Evolutionary conservation across 2,329 filamentous ascomycete genomes (phyloP), one percentile per base, ranked within the genome.

Genomic region (Trichoderma sp.): DNA sequence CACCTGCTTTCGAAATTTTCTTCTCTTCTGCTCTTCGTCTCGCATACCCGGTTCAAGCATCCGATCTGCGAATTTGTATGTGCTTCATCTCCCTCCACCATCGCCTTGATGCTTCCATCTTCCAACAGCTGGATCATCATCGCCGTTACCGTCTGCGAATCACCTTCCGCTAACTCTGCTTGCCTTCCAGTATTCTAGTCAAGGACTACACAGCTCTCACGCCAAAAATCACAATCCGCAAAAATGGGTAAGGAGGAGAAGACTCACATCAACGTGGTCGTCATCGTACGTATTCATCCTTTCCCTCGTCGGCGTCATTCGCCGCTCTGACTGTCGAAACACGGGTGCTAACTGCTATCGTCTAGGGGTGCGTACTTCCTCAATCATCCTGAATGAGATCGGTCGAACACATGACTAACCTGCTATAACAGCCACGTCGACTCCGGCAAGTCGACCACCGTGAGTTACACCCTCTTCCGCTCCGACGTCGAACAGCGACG

Each of bases 361-460:
- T 64, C 9, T 68, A 77, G 75, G 75, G 76, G 75, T 77, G 70
- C 69, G 76, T 75, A 45, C 42, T 64, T 19, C 12, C 19, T 50
- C 53, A 19, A 37, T 7, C 59, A 17, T 63, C 13, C 27, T 58
- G 67, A 78, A 12, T 19, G 32, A 54, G 27, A 17, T 60, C 57
- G 71, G 74, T 78, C 74, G 78, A 79, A 71, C 73, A 74, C 52
- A 63, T 65, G 70, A 67, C 71, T 76, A 69, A 78, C 71, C 48
- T 39, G 32, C 32, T 27, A 25, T 42, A 45, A 74, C 72, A 80
- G 94, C 89, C 94, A 97, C 90, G 94, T 97, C 92, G 93, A 97
- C 87, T 97, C 93, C 84, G 94, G 94, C 87, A 97, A 97, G 91
- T 97, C 94, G 78, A 97, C 94, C 84, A 97, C 94, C 84, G 92